Evolutionary conservation across 257 asterid genomes (phyloP), one percentile per base, ranked within the genome.

Genomic region (Eustoma russellianum): DNA sequence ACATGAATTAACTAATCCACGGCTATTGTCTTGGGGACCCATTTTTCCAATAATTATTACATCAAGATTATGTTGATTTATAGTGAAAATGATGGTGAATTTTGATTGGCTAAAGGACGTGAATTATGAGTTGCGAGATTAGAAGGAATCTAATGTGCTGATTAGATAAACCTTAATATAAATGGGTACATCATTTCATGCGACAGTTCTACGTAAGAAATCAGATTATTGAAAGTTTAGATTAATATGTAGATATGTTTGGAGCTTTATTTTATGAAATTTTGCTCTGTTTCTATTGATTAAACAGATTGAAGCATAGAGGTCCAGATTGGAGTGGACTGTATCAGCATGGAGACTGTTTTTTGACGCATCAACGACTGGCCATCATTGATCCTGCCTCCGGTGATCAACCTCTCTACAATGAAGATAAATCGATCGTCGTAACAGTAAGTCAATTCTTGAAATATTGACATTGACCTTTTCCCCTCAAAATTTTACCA

Each of bases 281-380:
- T 17, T 46, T 46, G 51, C 6, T 10, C 13, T 18, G 33, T 38
- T 50, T 41, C 9, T 16, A 45, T 15, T 60, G 61, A 47, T 66
- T 5, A 53, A 33, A 60, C 66, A 88, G 99, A 59, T 75, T 92
- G 94, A 92, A 85, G 92, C 99, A 92, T 61, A 81, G 97, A 0
- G 99, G 99, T n/a, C 97, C 99, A 0, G 99, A 92, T 44, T 92
- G 99, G 99, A 83, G 97, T 70, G 99, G 99, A 35, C 5, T 92
- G 33, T 83, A 81, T 64, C 97, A 92, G 66, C 79, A 76, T 49
- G 94, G 94, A 13, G 95, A 83, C 41, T 83, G 43, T 51, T 92
- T 72, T 63, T 65, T 92, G 19, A 73, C 99, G 1, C 99, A 92
- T 70, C 97, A 92, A 70, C 83, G 99, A 67, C 77, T 88, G 1